Conservation (phyloP, 495 filamentous ascomycete species). For the Aspergillus egyptiacus region DNA sequence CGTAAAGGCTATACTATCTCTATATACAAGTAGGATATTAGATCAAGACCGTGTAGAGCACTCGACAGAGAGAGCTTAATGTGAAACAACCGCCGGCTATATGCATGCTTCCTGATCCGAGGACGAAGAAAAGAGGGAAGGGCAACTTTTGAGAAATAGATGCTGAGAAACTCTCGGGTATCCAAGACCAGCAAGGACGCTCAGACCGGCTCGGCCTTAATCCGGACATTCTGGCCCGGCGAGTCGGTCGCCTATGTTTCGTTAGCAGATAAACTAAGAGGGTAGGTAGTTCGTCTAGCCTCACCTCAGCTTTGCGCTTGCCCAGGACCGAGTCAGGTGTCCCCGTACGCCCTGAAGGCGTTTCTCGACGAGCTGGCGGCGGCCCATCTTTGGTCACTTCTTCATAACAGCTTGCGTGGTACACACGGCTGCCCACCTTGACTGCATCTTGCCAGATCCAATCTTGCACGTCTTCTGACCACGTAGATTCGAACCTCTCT, state of each 20-base stretch:
- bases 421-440: constrained; percentile 70
- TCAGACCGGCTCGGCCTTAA: constrained; percentile 38
- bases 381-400: constrained; percentile 68
- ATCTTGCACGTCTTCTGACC: constrained; percentile 87
- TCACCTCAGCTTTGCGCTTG: constrained; percentile 72
- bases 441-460: constrained; percentile 96
- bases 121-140: too few relatives aligned
- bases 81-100: too few relatives aligned
- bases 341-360: constrained; percentile 37
- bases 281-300: constrained; percentile 17
- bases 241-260: constrained; percentile 29
- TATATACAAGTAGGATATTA: too few relatives aligned
- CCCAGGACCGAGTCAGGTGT: constrained; percentile 66
- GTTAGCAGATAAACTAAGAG: constrained; percentile 11
- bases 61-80: too few relatives aligned
- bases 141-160: too few relatives aligned
- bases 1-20: too few relatives aligned
- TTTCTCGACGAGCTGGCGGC: constrained; percentile 31
- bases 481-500: constrained; percentile 82
- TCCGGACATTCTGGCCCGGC: constrained; percentile 33
- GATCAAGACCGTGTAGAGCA: too few relatives aligned
- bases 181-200: background rate
- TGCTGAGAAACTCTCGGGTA: background rate
- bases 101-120: too few relatives aligned
- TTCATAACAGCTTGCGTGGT: constrained; percentile 81